A percentile compares a stretch with the other conserved stretches of the same genome.
Conservation (phyloP, 1,284 basidiomycete genomes). For the Pseudozyma pruni region DNA sequence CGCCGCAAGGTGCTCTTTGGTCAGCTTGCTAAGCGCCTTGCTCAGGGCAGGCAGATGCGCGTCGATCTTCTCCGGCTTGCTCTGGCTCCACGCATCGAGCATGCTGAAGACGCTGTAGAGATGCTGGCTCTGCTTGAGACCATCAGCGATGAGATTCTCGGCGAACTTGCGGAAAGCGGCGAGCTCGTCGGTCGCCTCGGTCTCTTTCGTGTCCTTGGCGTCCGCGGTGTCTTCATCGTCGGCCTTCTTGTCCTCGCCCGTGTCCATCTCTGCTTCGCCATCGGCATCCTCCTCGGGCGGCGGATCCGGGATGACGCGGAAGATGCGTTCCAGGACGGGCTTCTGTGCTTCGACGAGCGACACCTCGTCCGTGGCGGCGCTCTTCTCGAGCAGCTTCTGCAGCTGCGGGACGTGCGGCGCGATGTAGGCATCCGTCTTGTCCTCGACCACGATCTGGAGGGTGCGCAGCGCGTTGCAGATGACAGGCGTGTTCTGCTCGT, state of each 20-base stretch:
- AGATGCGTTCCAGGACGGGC: slow-evolving; percentile 81
- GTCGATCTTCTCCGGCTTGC: slow-evolving; percentile 83
- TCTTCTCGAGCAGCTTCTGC: slow-evolving; percentile 79
- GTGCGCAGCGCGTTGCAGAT: slow-evolving; percentile 89
- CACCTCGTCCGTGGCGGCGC: slow-evolving; percentile 49
- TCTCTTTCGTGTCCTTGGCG: slow-evolving; percentile 28
- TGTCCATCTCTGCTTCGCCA: slow-evolving; percentile 46
- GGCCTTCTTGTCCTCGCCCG: slow-evolving; percentile 78
- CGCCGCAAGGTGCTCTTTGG: slow-evolving; percentile 85
- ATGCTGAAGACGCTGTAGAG: slow-evolving; percentile 85
- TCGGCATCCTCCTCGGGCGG: slow-evolving; percentile 55
- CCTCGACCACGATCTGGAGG: slow-evolving; percentile 83
- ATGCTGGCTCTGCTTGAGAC: slow-evolving; percentile 78
- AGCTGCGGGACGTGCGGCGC: slow-evolving; percentile 79
- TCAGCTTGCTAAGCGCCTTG: slow-evolving; percentile 85
- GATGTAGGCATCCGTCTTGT: slow-evolving; percentile 88
- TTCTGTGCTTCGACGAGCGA: slow-evolving; percentile 57
- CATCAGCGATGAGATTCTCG: slow-evolving; percentile 81
- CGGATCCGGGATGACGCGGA: slow-evolving; percentile 78
- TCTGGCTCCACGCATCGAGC: slow-evolving; percentile 86
- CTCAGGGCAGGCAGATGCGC: slow-evolving; percentile 80
- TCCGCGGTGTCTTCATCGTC: slow-evolving; percentile 71
- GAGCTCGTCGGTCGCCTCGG: slow-evolving; percentile 70
- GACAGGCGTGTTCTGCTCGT: slow-evolving; percentile 74
- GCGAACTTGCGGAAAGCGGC: slow-evolving; percentile 83